Evolutionary conservation across 2,329 filamentous ascomycete species (phyloP).

Genomic region (Thermomyces lanuginosus): DNA sequence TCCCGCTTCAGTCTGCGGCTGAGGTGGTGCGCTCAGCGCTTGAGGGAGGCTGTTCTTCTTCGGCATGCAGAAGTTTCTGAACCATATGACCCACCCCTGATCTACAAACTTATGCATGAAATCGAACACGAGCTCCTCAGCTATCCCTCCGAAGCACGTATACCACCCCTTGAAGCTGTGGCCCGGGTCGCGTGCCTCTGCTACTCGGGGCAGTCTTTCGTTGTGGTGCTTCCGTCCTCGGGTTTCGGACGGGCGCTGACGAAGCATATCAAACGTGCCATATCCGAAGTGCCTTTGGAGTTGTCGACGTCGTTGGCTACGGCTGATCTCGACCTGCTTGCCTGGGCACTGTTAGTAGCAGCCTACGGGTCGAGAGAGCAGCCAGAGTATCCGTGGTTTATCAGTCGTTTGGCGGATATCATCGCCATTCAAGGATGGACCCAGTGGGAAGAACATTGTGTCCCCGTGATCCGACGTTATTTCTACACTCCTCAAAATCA

Average conservation of each 20-base stretch:
- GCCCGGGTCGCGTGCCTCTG: conserved; percentile 17
- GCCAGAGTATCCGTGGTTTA: conserved; percentile 16
- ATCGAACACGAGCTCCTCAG: conserved; percentile 23
- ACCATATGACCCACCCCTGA: conserved; percentile 15
- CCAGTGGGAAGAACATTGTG: conserved; percentile 16
- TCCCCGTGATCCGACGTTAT: conserved; percentile 12
- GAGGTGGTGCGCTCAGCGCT: conserved; percentile 11
- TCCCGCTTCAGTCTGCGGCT: conserved; percentile 15
- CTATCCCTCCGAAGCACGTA: conserved; percentile 16
- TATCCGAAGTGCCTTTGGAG: conserved; percentile 6
- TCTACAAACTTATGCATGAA: conserved; percentile 19
- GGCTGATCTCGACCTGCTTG: conserved; percentile 10
- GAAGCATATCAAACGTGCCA: conserved; percentile 13
- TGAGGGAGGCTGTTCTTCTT: conserved; percentile 20
- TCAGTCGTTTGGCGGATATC: conserved; percentile 13
- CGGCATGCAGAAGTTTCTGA: conserved; percentile 12
- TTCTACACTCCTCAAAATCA: conserved; percentile 15
- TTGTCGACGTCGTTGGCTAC: not conserved
- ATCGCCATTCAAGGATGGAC: conserved; percentile 15
- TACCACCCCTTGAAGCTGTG: conserved; percentile 16
- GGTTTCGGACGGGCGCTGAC: conserved; percentile 20
- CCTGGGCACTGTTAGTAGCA: conserved; percentile 20
- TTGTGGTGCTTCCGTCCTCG: conserved; percentile 18
- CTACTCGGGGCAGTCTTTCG: conserved; percentile 17
- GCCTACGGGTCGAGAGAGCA: conserved; percentile 17